Percentiles rank a stretch among this genome's conserved stretches.
Conservation (phyloP, 2,329 filamentous ascomycete species). For the Venturia asperata region DNA sequence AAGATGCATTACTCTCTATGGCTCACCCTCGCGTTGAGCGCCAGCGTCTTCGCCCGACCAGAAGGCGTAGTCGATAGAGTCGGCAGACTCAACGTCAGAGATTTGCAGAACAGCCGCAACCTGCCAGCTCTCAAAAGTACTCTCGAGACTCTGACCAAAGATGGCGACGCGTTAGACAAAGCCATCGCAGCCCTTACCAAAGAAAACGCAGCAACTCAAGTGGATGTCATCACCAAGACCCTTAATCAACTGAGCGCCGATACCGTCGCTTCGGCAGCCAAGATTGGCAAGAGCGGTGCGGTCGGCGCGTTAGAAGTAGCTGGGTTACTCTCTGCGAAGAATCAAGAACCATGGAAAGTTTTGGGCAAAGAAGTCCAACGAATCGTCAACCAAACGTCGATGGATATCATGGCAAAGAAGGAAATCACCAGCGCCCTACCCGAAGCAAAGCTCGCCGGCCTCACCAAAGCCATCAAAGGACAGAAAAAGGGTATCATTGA, state of each 20-base stretch:
- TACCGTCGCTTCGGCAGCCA: slow-evolving; percentile 2
- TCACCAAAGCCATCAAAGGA: background rate
- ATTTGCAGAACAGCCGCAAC: background rate
- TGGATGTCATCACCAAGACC: background rate
- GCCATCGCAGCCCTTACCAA: slow-evolving; percentile 8
- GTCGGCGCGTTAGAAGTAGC: background rate
- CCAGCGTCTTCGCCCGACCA: background rate
- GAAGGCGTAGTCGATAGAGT: background rate
- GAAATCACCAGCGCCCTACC: background rate
- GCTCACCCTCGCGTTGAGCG: background rate
- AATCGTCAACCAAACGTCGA: slow-evolving; percentile 4
- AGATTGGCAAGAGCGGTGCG: background rate
- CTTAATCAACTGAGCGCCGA: background rate
- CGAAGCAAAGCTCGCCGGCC: background rate
- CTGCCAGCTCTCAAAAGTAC: slow-evolving; percentile 6
- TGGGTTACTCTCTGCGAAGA: background rate
- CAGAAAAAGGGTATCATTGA: slow-evolving; percentile 11
- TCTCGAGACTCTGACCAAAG: background rate
- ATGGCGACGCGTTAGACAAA: background rate
- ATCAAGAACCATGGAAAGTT: background rate
- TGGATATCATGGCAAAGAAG: slow-evolving; percentile 9
- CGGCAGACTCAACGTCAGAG: slow-evolving; percentile 2
- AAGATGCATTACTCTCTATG: slow-evolving; percentile 1
- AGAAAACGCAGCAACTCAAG: slow-evolving; percentile 9
- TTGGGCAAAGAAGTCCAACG: background rate